Evolutionary conservation across 148 eudicot genomes (phyloP), one percentile per base, ranked within the genome.

Genomic region (Dysphania ambrosioides): DNA sequence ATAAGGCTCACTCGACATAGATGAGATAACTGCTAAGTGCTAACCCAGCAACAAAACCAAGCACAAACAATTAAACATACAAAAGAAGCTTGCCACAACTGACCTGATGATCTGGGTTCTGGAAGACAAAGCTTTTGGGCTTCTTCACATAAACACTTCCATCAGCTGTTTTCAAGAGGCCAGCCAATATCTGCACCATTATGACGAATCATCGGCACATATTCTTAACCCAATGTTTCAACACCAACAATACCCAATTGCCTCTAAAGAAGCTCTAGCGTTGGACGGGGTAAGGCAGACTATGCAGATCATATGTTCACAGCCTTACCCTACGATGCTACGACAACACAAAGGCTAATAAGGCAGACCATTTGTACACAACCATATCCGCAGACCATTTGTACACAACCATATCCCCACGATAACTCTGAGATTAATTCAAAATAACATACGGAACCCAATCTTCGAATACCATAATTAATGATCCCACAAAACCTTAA

Each of bases 101-200:
- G 66, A 91, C 98, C 96, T 94, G 98, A 84, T 94, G 98, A 83
- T 94, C 98, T 1, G 98, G 98, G 82, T 94, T 94, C 81, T 94
- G 98, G 71, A 94, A 94, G 26, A 90, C 98, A 75, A 90, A 94
- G 82, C 98, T 91, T 83, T 86, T 91, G 4, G 97, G 97, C 70
- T 83, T 94, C 84, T 73, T 80, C 70, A 90, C 93, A 64, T 80
- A 72, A 80, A 91, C 73, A 77, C 59, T 82, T 31, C 98, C 98
- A 73, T 77, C 84, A 73, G 76, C 81, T 67, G 97, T 91, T 75
- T 80, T 87, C 82, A 91, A 60, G 34, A 94, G 86, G 58, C 97
- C 97, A 27, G 96, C 96, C 93, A 94, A 88, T 57, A 94, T 84
- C 98, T 94, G 84, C 76, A 74, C 19, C 71, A 42, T 4, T 11